A percentile compares a stretch with the other conserved stretches of the same genome.
Evolutionary conservation across 345 rosid species (phyloP).

Genomic region (Gossypium longicalyx): DNA sequence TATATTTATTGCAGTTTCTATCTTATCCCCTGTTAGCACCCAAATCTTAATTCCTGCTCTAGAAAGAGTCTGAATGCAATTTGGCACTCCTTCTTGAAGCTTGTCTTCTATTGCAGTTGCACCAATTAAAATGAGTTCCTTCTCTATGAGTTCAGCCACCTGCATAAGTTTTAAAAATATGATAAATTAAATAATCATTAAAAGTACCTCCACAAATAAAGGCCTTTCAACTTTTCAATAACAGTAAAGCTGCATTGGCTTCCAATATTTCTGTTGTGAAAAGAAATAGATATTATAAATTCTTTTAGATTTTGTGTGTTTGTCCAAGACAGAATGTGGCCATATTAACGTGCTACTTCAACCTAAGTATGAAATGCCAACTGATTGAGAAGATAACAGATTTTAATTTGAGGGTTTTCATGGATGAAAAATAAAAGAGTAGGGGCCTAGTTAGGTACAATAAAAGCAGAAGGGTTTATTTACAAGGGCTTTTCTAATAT

Average conservation of each 20-base stretch:
- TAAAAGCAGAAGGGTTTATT: too few species aligned
- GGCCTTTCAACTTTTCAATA: background rate
- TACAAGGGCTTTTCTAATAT: too few species aligned
- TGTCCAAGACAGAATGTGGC: background rate
- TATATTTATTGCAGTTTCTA: conserved; percentile 99
- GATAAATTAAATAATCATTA: conserved; percentile 13
- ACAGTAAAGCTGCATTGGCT: background rate
- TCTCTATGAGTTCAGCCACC: conserved; percentile 94
- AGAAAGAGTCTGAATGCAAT: conserved; percentile 91
- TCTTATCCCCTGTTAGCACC: conserved; percentile 97
- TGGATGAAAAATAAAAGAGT: too few species aligned
- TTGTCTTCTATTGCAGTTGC: conserved; percentile 99
- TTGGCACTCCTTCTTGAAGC: conserved; percentile 99
- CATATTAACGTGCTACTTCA: background rate
- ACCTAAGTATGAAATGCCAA: background rate
- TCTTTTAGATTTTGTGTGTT: background rate
- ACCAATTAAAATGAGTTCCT: conserved; percentile 87
- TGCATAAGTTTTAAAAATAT: conserved; percentile 32
- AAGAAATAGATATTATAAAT: background rate
- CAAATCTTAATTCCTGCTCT: conserved; percentile 99
- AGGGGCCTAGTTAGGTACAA: too few species aligned
- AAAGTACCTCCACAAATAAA: conserved; percentile 3
- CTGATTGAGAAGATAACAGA: background rate
- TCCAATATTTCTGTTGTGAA: background rate
- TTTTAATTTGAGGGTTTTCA: too few species aligned